These are phyloP conservation scores for Beauveria rudraprayagi DNA, from an alignment of 2,329 filamentous ascomycete genomes.

Conservation along the genomic window DNA sequence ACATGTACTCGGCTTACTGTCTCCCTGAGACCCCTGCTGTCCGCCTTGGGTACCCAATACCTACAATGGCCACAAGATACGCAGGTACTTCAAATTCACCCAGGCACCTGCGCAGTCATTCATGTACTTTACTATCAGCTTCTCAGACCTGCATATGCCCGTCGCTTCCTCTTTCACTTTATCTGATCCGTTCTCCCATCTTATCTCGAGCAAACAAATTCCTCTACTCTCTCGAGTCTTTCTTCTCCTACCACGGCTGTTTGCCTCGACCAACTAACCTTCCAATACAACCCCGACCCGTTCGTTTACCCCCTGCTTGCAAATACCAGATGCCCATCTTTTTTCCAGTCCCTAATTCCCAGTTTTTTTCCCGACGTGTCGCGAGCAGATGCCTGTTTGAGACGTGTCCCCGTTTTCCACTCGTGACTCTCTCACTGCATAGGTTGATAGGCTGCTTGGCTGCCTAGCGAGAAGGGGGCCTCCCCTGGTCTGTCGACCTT, in stretches of 20 bases:
- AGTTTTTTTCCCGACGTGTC: background rate
- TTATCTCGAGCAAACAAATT: background rate
- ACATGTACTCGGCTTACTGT: too few relatives aligned
- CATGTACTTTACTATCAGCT: too few relatives aligned
- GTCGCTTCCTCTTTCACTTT: background rate
- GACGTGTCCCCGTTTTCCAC: background rate
- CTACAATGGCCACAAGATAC: too few relatives aligned
- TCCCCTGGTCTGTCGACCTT: background rate
- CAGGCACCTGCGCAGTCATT: too few relatives aligned
- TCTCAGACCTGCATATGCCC: too few relatives aligned
- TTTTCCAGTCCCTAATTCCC: background rate
- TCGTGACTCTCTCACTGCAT: background rate
- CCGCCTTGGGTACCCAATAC: too few relatives aligned
- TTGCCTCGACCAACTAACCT: background rate
- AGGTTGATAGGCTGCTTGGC: background rate
- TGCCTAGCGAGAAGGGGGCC: background rate
- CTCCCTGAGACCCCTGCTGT: too few relatives aligned
- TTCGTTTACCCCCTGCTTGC: background rate
- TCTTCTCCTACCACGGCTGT: background rate
- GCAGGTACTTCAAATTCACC: too few relatives aligned
- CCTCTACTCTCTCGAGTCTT: background rate
- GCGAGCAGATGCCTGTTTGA: background rate
- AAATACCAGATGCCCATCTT: background rate
- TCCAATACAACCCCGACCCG: background rate
- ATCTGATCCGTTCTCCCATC: slow-evolving; percentile 5